phyloP scores from a whole-genome alignment of 305 asterid species.

The Ajuga reptans region DNA sequence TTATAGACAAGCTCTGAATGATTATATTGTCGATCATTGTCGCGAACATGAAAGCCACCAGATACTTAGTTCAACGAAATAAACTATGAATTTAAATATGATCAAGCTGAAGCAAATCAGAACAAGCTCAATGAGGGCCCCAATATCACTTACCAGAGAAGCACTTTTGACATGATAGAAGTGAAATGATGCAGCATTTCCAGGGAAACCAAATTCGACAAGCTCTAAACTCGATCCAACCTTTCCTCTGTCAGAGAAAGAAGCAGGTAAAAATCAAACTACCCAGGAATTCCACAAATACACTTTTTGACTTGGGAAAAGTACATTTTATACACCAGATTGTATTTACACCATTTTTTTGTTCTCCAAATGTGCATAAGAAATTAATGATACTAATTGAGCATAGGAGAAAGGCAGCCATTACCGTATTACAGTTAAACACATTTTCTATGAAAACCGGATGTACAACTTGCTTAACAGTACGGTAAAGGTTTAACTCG shows the following conservation, averaged over 20 bases:
- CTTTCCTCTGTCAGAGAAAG: slow-evolving; percentile 49
- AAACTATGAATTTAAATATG: not conserved
- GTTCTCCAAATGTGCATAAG: not conserved
- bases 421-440: not conserved
- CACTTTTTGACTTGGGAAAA: not conserved
- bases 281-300: not conserved
- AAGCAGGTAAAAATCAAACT: not conserved
- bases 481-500: not conserved
- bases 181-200: slow-evolving; percentile 38
- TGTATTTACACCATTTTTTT: not conserved
- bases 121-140: not conserved
- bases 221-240: slow-evolving; percentile 40
- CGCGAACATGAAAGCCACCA: not conserved
- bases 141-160: slow-evolving; percentile 51
- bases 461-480: not conserved
- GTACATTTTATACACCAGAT: not conserved
- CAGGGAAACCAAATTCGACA: slow-evolving; percentile 32
- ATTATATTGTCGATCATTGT: not conserved
- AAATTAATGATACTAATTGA: not conserved
- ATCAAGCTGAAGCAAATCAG: not conserved
- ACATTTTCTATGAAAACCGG: not conserved
- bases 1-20: not conserved
- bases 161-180: slow-evolving; percentile 69
- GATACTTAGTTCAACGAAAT: not conserved
- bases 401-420: slow-evolving; percentile 3